These are phyloP conservation scores for Yamadazyma jaroonii DNA, from an alignment of 1,139 yeast species.

Conservation along the genomic window DNA sequence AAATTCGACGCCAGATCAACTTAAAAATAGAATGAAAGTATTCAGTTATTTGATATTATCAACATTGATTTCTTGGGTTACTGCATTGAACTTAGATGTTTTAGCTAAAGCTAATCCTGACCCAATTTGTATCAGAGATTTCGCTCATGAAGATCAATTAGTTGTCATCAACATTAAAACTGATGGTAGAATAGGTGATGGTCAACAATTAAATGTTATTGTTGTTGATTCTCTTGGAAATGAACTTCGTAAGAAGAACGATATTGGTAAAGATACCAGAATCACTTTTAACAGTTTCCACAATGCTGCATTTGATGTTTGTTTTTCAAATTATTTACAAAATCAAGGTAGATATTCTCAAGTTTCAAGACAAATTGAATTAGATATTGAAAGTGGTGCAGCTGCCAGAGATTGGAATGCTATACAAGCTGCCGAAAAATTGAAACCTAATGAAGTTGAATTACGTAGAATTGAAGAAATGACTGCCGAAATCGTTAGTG, in stretches of 20 bases:
- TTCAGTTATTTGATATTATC: constrained; percentile 11
- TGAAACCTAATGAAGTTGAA: constrained; percentile 90
- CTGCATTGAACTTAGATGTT: constrained; percentile 40
- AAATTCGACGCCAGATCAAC: constrained; percentile 6
- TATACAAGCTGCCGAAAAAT: constrained; percentile 85
- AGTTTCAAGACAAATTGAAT: constrained; percentile 65
- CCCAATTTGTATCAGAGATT: constrained; percentile 80
- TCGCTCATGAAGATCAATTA: constrained; percentile 76
- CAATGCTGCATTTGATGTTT: constrained; percentile 84
- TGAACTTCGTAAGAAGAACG: constrained; percentile 64
- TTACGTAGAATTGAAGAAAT: constrained; percentile 80
- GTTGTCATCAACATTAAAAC: constrained; percentile 81
- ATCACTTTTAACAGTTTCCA: constrained; percentile 83
- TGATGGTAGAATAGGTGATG: constrained; percentile 77
- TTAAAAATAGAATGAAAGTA: constrained; percentile 1
- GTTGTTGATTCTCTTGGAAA: constrained; percentile 69
- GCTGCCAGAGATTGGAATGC: constrained; percentile 98
- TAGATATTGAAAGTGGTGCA: constrained; percentile 93
- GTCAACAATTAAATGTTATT: constrained; percentile 66
- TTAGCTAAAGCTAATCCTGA: constrained; percentile 33
- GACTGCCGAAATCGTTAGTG: constrained; percentile 74
- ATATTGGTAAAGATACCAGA: constrained; percentile 61
- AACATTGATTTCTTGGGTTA: constrained; percentile 19
- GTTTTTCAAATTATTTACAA: constrained; percentile 70
- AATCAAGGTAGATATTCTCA: constrained; percentile 31